phyloP scores from a whole-genome alignment of 768 basidiomycete genomes.

The Boletus coccyginus region DNA sequence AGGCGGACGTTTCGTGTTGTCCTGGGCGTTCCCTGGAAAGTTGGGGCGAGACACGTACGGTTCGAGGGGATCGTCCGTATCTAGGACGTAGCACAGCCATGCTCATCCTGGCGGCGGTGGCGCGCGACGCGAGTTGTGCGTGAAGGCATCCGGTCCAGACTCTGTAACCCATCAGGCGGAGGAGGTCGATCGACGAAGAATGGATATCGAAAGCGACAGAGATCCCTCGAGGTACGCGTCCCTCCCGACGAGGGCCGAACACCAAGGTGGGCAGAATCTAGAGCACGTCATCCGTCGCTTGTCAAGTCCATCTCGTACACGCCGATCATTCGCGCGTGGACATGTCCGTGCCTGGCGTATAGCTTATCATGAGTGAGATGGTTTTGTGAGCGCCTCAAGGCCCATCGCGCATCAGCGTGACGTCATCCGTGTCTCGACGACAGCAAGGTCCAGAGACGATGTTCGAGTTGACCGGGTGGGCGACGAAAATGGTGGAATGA shows the following conservation, averaged over 20 bases:
- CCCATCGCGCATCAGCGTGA: not conserved
- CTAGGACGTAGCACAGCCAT: too few relatives aligned
- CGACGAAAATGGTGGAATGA: too few relatives aligned
- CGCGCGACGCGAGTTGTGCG: too few relatives aligned
- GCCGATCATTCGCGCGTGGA: not conserved
- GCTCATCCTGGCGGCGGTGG: too few relatives aligned
- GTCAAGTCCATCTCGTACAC: not conserved
- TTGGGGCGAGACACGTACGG: not conserved
- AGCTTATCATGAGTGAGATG: not conserved
- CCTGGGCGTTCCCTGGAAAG: too few relatives aligned
- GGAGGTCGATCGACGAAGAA: not conserved
- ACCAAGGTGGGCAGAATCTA: not conserved
- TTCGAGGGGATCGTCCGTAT: not conserved
- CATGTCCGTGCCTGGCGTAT: not conserved
- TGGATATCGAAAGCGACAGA: not conserved
- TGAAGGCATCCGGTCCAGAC: too few relatives aligned
- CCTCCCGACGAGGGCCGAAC: not conserved
- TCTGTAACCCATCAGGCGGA: not conserved
- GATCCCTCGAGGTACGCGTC: not conserved
- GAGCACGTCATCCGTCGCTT: not conserved
- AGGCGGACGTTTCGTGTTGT: not conserved
- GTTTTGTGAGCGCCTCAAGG: not conserved
- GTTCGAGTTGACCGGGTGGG: too few relatives aligned
- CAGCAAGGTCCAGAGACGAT: too few relatives aligned
- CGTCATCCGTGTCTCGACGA: too few relatives aligned